A percentile compares a stretch with the other conserved stretches of the same genome.
phyloP scores from a whole-genome alignment of 1,284 basidiomycete species.

The Polyporus tsugae region DNA sequence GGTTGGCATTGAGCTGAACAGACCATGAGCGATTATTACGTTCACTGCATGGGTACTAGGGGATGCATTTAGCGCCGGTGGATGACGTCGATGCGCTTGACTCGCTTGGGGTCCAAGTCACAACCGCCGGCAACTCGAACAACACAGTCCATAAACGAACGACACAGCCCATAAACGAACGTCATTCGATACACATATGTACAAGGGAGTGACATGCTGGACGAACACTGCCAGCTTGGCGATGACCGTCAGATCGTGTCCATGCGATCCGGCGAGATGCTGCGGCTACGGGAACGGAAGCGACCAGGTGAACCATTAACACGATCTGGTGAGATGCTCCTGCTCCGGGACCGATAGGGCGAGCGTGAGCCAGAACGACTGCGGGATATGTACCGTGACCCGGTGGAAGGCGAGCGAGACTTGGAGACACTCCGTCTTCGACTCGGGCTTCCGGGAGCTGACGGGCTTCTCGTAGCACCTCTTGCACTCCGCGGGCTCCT shows the following conservation, averaged over 20 bases:
- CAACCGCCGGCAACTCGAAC: neutral
- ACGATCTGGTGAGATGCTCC: constrained; percentile 67
- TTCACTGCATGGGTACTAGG: too few relatives aligned
- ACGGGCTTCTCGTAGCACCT: constrained; percentile 35
- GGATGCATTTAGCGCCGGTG: neutral
- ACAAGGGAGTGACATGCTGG: neutral
- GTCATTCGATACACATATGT: neutral
- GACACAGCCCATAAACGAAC: neutral
- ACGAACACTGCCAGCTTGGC: neutral
- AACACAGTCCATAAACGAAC: neutral
- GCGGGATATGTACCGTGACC: constrained; percentile 69
- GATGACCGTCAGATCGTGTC: neutral
- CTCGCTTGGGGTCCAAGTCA: neutral
- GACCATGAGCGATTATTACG: neutral
- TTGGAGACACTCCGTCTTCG: constrained; percentile 39
- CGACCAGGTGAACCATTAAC: constrained; percentile 47
- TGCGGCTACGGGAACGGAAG: constrained; percentile 38
- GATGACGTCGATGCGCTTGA: neutral
- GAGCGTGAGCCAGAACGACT: constrained; percentile 60
- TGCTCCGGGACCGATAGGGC: constrained; percentile 60
- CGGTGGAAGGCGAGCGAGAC: constrained; percentile 52
- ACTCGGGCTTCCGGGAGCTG: constrained; percentile 32
- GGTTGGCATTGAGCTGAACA: neutral
- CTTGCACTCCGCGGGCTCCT: constrained; percentile 41
- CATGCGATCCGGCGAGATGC: constrained; percentile 13